Base-by-base conservation (phyloP, 2,329 filamentous ascomycete genomes). In the Camptophora hylomeconis region DNA sequence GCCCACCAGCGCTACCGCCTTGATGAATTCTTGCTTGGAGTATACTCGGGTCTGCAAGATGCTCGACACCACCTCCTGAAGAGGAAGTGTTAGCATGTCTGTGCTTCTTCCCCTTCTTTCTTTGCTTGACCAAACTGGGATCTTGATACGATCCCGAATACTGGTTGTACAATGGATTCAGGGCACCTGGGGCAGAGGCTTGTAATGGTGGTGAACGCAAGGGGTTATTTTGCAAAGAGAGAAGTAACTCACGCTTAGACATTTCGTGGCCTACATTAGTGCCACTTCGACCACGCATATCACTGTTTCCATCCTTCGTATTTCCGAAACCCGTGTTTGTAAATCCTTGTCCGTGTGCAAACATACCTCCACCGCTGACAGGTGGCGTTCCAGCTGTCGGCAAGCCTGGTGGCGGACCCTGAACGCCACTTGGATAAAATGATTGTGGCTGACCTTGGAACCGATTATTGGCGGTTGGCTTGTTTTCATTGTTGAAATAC, bases 41-140 rank as follows among this genome's bases (percentile, higher is more conserved):
- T 72, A 94, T 94, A 72, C 83, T 93, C 72, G 87, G 87, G 83
- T 95, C 86, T 71, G 81, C 83, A 86, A 93, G 83, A 92, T 95
- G 86, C 69, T 92, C 86, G 87, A 94, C 75, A 69, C 82, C 86
- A 81, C 83, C 82, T 75, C 84, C 86, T 75, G 84, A 92, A 76
- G 87, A 95, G 81, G 86, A 93, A 87, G 87, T 94, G 83, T 94
- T 93, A 89, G 84, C 87, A 78, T 94, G 86, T 77, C 86, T 92
- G 72, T 94, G 87, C 83, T 94, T 94, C 76, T 93, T 94, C 69
- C 84, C 84, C 83, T 93, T 93, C 75, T 93, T 94, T 79, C 92
- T 93, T 74, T 92, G 84, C 77, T 93, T 92, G 66, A 81, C 78
- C 56, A 63, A 60, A 65, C 80, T 80, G 65, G 78, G 76, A 58